Percentiles rank a stretch among this genome's conserved stretches.
These are phyloP conservation scores for Ceratobasidium sp. DNA, from an alignment of 1,284 basidiomycete genomes.

Conservation along the genomic window DNA sequence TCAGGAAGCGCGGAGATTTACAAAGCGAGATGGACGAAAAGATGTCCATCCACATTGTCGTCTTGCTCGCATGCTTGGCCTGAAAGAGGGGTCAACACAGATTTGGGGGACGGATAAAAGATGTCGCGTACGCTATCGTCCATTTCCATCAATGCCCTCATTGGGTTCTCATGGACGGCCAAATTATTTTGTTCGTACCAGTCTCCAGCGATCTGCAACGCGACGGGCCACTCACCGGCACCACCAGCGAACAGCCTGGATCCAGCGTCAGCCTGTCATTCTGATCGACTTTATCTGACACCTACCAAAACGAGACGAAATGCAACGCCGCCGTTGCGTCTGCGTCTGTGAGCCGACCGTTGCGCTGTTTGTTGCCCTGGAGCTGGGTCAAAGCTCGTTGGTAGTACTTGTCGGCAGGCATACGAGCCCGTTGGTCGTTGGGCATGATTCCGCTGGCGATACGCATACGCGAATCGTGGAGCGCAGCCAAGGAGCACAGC, in stretches of 20 bases:
- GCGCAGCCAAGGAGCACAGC: slow-evolving; percentile 74
- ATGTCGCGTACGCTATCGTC: slow-evolving; percentile 18
- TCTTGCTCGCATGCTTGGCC: slow-evolving; percentile 67
- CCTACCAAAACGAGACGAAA: slow-evolving; percentile 66
- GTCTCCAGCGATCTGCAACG: slow-evolving; percentile 70
- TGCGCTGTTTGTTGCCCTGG: slow-evolving; percentile 57
- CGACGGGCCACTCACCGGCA: slow-evolving; percentile 67
- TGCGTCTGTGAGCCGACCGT: slow-evolving; percentile 62
- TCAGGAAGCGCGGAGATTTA: slow-evolving; percentile 68
- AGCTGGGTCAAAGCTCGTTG: slow-evolving; percentile 67
- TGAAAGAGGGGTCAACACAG: slow-evolving; percentile 61
- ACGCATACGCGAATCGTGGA: slow-evolving; percentile 69
- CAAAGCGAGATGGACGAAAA: slow-evolving; percentile 68
- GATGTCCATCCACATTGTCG: slow-evolving; percentile 79
- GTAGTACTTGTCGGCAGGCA: slow-evolving; percentile 68
- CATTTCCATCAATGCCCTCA: slow-evolving; percentile 32
- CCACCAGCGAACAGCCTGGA: slow-evolving; percentile 63
- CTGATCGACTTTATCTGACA: neutral
- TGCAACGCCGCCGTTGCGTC: slow-evolving; percentile 78
- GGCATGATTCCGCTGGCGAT: slow-evolving; percentile 67
- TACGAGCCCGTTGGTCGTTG: slow-evolving; percentile 61
- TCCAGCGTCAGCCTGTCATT: neutral
- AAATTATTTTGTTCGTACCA: slow-evolving; percentile 74
- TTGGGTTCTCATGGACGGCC: slow-evolving; percentile 56
- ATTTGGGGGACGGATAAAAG: slow-evolving; percentile 60